These are phyloP conservation scores for Polygonum maritimum DNA, from an alignment of 148 eudicot genomes.

Conservation along the genomic window DNA sequence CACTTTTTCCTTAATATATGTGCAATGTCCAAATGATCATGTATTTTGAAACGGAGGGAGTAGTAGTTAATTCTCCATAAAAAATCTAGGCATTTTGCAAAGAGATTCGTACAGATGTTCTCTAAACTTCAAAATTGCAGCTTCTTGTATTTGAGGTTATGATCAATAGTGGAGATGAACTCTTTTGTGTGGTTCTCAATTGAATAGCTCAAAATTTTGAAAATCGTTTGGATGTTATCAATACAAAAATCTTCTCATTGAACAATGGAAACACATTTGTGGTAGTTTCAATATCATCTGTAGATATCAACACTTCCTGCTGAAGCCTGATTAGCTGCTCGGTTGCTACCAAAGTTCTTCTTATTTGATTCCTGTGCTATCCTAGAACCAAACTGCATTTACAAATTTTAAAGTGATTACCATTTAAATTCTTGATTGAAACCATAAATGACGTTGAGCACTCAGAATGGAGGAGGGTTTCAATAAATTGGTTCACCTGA, in stretches of 20 bases:
- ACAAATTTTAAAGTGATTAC: neutral
- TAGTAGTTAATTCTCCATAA: neutral
- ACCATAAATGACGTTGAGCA: neutral
- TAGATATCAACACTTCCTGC: slow-evolving; percentile 61
- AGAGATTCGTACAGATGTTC: neutral
- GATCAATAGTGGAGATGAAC: neutral
- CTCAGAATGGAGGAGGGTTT: neutral
- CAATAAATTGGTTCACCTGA: slow-evolving; percentile 39
- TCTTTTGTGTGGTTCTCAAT: neutral
- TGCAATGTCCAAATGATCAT: too few relatives aligned
- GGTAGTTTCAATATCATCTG: slow-evolving; percentile 15
- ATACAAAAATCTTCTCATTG: neutral
- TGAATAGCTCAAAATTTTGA: neutral
- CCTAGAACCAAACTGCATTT: slow-evolving; percentile 74
- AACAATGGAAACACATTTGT: neutral
- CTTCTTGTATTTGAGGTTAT: neutral
- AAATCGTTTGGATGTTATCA: neutral
- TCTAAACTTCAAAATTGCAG: neutral
- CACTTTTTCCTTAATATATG: too few relatives aligned
- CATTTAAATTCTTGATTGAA: neutral
- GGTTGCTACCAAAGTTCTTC: slow-evolving; percentile 84
- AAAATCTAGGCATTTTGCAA: neutral
- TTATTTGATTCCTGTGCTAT: slow-evolving; percentile 89
- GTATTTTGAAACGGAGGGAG: too few relatives aligned
- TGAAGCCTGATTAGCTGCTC: slow-evolving; percentile 85